These are phyloP conservation scores for Theobroma cacao DNA, from an alignment of 345 rosid genomes.

Conservation along the genomic window DNA sequence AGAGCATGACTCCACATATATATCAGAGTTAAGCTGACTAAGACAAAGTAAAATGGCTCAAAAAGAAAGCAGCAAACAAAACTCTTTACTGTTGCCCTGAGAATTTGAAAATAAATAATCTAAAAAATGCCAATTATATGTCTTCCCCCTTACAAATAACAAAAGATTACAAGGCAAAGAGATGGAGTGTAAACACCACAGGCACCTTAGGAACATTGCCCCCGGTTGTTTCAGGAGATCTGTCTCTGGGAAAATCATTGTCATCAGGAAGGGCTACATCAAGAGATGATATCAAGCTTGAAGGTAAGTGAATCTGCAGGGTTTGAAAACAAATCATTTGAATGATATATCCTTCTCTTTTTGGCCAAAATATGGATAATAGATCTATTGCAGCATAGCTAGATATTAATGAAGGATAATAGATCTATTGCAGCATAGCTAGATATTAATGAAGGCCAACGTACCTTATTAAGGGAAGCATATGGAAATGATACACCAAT, in stretches of 20 bases:
- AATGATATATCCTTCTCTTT: not conserved
- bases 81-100: not conserved
- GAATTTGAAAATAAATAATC: not conserved
- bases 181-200: slow-evolving; percentile 5
- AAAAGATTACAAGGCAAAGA: not conserved
- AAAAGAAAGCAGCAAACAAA: not conserved
- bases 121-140: not conserved
- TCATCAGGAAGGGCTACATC: slow-evolving; percentile 40
- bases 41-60: not conserved
- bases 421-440: not conserved
- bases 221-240: slow-evolving; percentile 37
- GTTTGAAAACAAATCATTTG: slow-evolving; percentile 22
- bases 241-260: slow-evolving; percentile 26
- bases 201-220: slow-evolving; percentile 44
- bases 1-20: not conserved
- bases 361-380: not conserved
- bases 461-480: slow-evolving; percentile 62
- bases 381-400: not conserved
- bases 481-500: slow-evolving; percentile 73
- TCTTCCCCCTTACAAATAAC: not conserved
- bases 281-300: slow-evolving; percentile 49
- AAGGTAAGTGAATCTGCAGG: slow-evolving; percentile 65
- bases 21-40: slow-evolving; percentile 1
- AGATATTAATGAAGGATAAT: slow-evolving; percentile 7
- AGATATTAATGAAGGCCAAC: slow-evolving; percentile 11